These are phyloP conservation scores for Colletotrichum horii DNA, from an alignment of 2,329 filamentous ascomycete species.

Conservation along the genomic window DNA sequence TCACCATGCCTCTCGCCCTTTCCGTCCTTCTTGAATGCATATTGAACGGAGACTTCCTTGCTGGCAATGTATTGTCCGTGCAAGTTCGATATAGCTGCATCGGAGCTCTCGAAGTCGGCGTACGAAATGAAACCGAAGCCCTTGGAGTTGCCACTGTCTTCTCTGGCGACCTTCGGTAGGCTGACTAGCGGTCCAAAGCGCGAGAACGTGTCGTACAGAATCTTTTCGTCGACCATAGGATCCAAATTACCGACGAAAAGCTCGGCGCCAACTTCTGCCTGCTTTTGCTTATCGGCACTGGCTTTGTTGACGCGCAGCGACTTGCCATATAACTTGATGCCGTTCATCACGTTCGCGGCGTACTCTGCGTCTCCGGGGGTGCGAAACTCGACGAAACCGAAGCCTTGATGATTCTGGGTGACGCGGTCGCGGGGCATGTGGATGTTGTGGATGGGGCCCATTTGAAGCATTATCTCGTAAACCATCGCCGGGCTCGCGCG, in stretches of 20 bases:
- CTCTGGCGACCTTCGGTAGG: constrained; percentile 89
- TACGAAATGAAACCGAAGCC: constrained; percentile 97
- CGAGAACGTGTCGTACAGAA: constrained; percentile 91
- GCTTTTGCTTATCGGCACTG: constrained; percentile 89
- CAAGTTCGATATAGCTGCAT: constrained; percentile 90
- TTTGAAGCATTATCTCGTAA: constrained; percentile 98
- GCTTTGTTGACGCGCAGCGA: constrained; percentile 96
- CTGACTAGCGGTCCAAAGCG: constrained; percentile 87
- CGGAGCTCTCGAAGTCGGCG: constrained; percentile 89
- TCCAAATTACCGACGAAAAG: constrained; percentile 97
- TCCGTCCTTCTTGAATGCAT: constrained; percentile 99
- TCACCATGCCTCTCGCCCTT: constrained; percentile 97
- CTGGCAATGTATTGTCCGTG: constrained; percentile 96
- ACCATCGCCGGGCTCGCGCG: constrained; percentile 88
- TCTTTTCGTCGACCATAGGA: constrained; percentile 92
- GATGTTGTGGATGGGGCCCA: constrained; percentile 95
- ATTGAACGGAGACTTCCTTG: constrained; percentile 95
- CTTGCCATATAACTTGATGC: constrained; percentile 90
- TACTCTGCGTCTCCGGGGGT: constrained; percentile 96
- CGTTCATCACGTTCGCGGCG: constrained; percentile 95
- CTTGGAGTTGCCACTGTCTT: constrained; percentile 87
- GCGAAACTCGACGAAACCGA: constrained; percentile 98
- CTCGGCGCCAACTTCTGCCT: constrained; percentile 92
- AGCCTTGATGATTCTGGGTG: constrained; percentile 94
- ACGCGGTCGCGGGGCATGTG: constrained; percentile 98